phyloP scores from a whole-genome alignment of 2,329 filamentous ascomycete species.

The Fusarium caatingaense region DNA sequence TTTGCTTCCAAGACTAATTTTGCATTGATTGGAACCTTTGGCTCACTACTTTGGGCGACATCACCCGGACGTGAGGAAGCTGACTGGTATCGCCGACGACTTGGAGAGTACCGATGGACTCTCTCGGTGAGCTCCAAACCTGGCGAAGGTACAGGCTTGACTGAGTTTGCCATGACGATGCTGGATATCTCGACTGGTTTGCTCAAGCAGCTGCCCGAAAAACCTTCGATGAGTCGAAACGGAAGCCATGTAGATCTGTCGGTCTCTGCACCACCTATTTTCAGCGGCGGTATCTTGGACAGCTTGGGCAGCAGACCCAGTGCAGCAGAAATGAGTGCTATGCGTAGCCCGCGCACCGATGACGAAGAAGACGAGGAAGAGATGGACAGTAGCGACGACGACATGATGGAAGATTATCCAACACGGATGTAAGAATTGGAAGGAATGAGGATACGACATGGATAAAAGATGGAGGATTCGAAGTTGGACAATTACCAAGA shows the following conservation, averaged over 20 bases:
- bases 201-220: conserved; percentile 76
- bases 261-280: conserved; percentile 48
- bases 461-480: background rate
- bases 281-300: conserved; percentile 52
- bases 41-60: conserved; percentile 88
- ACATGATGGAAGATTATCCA: conserved; percentile 61
- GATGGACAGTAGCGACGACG: conserved; percentile 66
- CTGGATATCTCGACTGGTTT: conserved; percentile 77
- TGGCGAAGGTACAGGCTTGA: conserved; percentile 67
- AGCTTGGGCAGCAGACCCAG: conserved; percentile 59
- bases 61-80: conserved; percentile 88
- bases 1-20: conserved; percentile 91
- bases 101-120: conserved; percentile 95
- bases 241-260: conserved; percentile 63
- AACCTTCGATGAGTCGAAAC: conserved; percentile 71
- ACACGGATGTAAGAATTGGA: conserved; percentile 31
- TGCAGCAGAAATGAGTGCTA: conserved; percentile 59
- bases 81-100: conserved; percentile 86
- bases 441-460: background rate
- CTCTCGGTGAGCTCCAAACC: conserved; percentile 85
- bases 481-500: background rate
- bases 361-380: conserved; percentile 54
- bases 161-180: conserved; percentile 81
- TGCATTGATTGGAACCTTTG: conserved; percentile 93
- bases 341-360: conserved; percentile 63